A percentile compares a stretch with the other conserved stretches of the same genome.
Evolutionary conservation across 1,284 basidiomycete species (phyloP).

Genomic region (Pyrrhoderma noxium): DNA sequence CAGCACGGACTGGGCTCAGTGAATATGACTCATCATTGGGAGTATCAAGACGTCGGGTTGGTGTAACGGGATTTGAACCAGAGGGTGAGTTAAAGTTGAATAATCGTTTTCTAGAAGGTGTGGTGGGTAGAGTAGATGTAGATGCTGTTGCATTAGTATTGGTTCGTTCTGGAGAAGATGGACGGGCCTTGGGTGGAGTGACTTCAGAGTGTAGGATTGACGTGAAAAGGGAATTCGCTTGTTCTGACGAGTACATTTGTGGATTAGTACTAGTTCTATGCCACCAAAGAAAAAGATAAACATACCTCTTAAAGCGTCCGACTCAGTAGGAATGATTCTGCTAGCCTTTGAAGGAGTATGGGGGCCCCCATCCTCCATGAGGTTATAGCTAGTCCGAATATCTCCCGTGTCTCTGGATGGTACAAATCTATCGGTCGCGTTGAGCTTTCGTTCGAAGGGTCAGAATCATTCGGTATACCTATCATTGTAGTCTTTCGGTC

Average conservation of each 20-base stretch:
- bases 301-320: constrained; percentile 66
- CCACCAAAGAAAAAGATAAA: neutral
- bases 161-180: constrained; percentile 54
- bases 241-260: constrained; percentile 40
- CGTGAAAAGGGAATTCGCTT: constrained; percentile 72
- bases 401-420: constrained; percentile 65
- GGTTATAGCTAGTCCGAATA: constrained; percentile 68
- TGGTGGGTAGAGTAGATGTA: constrained; percentile 43
- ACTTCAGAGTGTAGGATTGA: constrained; percentile 70
- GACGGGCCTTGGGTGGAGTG: constrained; percentile 55
- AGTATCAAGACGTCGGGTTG: constrained; percentile 58
- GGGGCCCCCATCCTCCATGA: constrained; percentile 61
- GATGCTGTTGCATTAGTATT: constrained; percentile 34
- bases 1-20: constrained; percentile 82
- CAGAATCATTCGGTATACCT: constrained; percentile 18
- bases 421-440: constrained; percentile 42
- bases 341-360: constrained; percentile 59
- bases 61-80: constrained; percentile 49
- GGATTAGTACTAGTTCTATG: neutral
- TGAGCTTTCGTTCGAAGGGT: neutral
- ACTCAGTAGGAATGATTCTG: constrained; percentile 68
- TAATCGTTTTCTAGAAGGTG: constrained; percentile 58
- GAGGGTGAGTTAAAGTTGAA: constrained; percentile 65
- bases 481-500: constrained; percentile 60
- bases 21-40: constrained; percentile 84